A percentile compares a stretch with the other conserved stretches of the same genome.
Conservation (phyloP, 2,329 filamentous ascomycete genomes). For the Microsporum ferrugineum region DNA sequence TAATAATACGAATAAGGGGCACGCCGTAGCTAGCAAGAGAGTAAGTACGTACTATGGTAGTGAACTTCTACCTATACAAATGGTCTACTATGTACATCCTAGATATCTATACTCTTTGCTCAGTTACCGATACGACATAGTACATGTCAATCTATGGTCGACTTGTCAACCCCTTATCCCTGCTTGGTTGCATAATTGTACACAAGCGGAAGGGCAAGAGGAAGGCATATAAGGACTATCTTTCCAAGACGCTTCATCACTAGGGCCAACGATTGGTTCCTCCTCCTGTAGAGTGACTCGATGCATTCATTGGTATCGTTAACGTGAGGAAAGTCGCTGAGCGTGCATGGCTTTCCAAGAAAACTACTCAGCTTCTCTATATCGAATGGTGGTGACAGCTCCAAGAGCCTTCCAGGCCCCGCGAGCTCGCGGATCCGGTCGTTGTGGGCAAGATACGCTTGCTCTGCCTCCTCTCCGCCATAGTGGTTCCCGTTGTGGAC, state of each 20-base stretch:
- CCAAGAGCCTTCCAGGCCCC: slow-evolving; percentile 41
- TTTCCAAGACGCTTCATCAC: neutral
- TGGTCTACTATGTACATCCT: no score
- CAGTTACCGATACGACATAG: no score
- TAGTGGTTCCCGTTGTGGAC: slow-evolving; percentile 21
- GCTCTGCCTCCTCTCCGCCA: slow-evolving; percentile 41
- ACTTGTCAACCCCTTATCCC: neutral
- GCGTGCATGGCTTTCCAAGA: slow-evolving; percentile 41
- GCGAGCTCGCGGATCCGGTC: slow-evolving; percentile 39
- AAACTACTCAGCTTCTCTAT: slow-evolving; percentile 48
- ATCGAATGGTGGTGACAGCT: slow-evolving; percentile 44
- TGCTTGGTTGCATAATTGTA: neutral
- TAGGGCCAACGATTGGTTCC: neutral
- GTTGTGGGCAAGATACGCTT: slow-evolving; percentile 49
- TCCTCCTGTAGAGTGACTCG: neutral
- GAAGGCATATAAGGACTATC: neutral
- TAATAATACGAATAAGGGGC: no score
- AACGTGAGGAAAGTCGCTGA: slow-evolving; percentile 36
- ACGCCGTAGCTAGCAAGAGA: no score
- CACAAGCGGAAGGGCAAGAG: neutral
- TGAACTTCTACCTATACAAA: no score
- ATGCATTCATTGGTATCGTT: slow-evolving; percentile 22
- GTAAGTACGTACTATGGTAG: no score
- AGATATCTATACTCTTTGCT: no score
- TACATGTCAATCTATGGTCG: neutral